Percentiles rank a stretch among this genome's conserved stretches.
These are phyloP conservation scores for Raphidocelis subcapitata DNA, from an alignment of 139 green algal genomes.

Conservation along the genomic window DNA sequence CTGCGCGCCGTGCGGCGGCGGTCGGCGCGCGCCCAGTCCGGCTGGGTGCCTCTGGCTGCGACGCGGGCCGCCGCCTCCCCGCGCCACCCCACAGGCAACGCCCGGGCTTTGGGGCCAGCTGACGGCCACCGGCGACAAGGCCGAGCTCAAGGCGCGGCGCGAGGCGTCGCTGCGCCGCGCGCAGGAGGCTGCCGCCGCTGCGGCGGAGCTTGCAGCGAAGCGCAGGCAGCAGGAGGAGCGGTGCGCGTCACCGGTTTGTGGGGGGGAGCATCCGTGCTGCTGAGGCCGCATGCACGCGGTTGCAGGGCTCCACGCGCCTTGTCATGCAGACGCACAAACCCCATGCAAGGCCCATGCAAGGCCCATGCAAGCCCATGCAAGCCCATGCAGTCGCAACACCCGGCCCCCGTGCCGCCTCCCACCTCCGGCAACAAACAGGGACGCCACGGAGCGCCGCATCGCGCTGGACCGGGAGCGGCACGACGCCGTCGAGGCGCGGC, in stretches of 20 bases:
- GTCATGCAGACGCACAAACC: too few relatives aligned
- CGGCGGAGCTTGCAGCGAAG: conserved; percentile 24
- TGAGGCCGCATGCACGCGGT: not conserved
- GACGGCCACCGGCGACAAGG: conserved; percentile 29
- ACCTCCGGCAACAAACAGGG: too few relatives aligned
- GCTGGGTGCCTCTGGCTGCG: too few relatives aligned
- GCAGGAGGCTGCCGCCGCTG: conserved; percentile 34
- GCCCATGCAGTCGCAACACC: too few relatives aligned
- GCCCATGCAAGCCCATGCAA: too few relatives aligned
- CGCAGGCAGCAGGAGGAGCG: conserved; percentile 47
- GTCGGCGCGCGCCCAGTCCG: too few relatives aligned
- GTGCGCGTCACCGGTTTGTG: too few relatives aligned
- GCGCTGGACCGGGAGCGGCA: conserved; percentile 41
- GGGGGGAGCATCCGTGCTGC: too few relatives aligned
- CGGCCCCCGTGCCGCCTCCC: too few relatives aligned
- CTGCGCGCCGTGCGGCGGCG: too few relatives aligned
- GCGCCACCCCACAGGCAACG: conserved; percentile 24
- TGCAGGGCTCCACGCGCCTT: too few relatives aligned
- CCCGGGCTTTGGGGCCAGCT: conserved; percentile 47
- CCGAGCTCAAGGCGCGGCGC: conserved; percentile 26
- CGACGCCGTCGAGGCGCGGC: conserved; percentile 36
- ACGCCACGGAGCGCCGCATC: conserved; percentile 44
- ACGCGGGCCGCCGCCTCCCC: not conserved
- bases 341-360: too few relatives aligned
- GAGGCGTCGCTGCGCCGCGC: conserved; percentile 48